These are phyloP conservation scores for Hypoxylon rickii DNA, from an alignment of 495 filamentous ascomycete genomes.

Conservation along the genomic window DNA sequence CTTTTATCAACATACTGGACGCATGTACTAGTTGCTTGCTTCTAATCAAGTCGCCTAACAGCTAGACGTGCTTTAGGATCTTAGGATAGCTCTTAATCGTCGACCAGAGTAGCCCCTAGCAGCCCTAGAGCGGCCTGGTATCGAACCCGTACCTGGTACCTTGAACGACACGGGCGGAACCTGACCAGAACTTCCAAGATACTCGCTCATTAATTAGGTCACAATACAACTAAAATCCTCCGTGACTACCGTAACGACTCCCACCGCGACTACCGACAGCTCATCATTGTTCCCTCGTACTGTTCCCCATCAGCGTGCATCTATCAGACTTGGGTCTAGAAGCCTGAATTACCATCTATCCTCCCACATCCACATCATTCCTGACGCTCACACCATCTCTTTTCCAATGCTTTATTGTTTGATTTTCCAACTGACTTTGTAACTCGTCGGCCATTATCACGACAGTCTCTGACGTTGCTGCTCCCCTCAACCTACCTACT, in stretches of 20 bases:
- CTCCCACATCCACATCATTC: slow-evolving; percentile 20
- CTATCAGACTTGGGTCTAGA: slow-evolving; percentile 29
- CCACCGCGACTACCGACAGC: slow-evolving; percentile 36
- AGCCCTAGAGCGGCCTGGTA: slow-evolving; percentile 17
- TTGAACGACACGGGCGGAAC: slow-evolving; percentile 14
- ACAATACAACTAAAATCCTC: slow-evolving; percentile 25
- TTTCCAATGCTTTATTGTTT: too few species aligned
- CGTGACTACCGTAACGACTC: slow-evolving; percentile 13
- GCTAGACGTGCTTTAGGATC: too few species aligned
- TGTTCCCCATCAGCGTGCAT: slow-evolving; percentile 31
- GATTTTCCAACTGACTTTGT: background rate
- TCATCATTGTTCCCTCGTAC: slow-evolving; percentile 24
- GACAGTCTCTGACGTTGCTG: background rate
- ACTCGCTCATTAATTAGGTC: slow-evolving; percentile 9
- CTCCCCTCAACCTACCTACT: background rate
- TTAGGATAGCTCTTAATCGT: slow-evolving; percentile 20
- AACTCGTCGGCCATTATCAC: slow-evolving; percentile 4
- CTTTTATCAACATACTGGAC: background rate
- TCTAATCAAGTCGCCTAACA: background rate
- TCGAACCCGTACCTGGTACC: slow-evolving; percentile 28
- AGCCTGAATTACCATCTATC: slow-evolving; percentile 21
- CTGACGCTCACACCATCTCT: slow-evolving; percentile 25
- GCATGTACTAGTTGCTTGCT: background rate
- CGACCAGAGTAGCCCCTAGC: slow-evolving; percentile 7
- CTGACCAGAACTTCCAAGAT: slow-evolving; percentile 31